A percentile compares a stretch with the other conserved stretches of the same genome.
phyloP scores from a whole-genome alignment of 371 early-diverging fungal species.

The Mucor indicus region DNA sequence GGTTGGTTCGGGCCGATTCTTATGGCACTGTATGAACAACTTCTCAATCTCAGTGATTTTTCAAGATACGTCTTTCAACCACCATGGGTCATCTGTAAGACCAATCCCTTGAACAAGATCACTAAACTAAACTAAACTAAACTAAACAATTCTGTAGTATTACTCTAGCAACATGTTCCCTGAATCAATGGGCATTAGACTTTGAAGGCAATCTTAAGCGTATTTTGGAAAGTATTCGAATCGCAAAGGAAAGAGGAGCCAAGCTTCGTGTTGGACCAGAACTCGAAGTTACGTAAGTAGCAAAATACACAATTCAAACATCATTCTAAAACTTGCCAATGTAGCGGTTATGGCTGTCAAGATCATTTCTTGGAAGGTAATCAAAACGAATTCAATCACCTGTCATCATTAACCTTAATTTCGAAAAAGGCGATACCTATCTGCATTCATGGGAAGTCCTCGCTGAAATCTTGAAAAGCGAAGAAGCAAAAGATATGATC shows the following conservation, averaged over 20 bases:
- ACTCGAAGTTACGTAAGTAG: constrained; percentile 85
- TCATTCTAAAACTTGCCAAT: background rate
- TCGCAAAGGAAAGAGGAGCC: constrained; percentile 83
- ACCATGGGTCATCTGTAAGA: no score
- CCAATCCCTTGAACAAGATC: no score
- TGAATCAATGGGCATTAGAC: constrained; percentile 98
- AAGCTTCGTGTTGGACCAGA: constrained; percentile 92
- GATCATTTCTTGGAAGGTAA: constrained; percentile 95
- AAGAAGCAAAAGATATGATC: constrained; percentile 75
- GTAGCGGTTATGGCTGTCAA: constrained; percentile 93
- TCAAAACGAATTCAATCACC: no score
- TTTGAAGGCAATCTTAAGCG: constrained; percentile 90
- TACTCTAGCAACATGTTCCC: constrained; percentile 80
- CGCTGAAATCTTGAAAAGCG: constrained; percentile 62
- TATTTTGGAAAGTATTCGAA: constrained; percentile 79
- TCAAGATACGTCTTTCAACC: no score
- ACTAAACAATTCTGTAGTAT: constrained; percentile 33
- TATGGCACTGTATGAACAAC: no score
- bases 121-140: no score
- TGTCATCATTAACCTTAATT: no score
- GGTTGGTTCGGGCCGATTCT: no score
- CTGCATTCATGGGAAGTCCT: constrained; percentile 94
- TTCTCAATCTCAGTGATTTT: no score
- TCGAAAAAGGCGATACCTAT: constrained; percentile 82
- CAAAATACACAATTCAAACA: background rate